A percentile compares a stretch with the other conserved stretches of the same genome.
phyloP scores from a whole-genome alignment of 768 basidiomycete species.

The Candolleomyces efflorescens region DNA sequence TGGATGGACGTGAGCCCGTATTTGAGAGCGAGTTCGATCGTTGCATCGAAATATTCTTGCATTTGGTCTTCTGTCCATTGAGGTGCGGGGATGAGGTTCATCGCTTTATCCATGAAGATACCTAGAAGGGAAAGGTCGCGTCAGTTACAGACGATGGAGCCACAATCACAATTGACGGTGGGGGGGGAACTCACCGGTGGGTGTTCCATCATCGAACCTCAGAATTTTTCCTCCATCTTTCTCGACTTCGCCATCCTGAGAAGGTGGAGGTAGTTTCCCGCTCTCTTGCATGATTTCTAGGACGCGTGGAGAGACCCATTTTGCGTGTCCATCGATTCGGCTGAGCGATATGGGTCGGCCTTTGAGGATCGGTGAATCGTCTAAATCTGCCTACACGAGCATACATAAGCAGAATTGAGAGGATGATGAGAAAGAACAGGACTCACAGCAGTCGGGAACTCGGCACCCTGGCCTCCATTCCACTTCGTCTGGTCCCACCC shows the following conservation, averaged over 20 bases:
- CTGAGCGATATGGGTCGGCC: slow-evolving; percentile 69
- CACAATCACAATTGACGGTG: too few relatives aligned
- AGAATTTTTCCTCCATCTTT: slow-evolving; percentile 64
- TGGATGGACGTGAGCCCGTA: slow-evolving; percentile 85
- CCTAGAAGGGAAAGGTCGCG: slow-evolving; percentile 32
- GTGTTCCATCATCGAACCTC: slow-evolving; percentile 53
- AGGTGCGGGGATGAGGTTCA: slow-evolving; percentile 68
- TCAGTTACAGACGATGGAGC: neutral
- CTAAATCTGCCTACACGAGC: slow-evolving; percentile 60
- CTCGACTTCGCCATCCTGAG: slow-evolving; percentile 37
- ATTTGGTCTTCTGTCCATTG: slow-evolving; percentile 56
- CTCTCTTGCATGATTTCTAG: slow-evolving; percentile 46
- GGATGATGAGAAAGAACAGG: neutral
- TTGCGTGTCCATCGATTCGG: slow-evolving; percentile 81
- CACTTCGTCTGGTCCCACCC: slow-evolving; percentile 95
- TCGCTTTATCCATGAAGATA: slow-evolving; percentile 85
- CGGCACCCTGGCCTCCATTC: slow-evolving; percentile 31
- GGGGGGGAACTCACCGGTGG: slow-evolving; percentile 61
- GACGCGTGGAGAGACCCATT: slow-evolving; percentile 79
- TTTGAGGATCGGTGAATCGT: slow-evolving; percentile 59
- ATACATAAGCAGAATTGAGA: neutral
- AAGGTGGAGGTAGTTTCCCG: slow-evolving; percentile 44
- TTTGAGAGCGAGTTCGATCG: slow-evolving; percentile 65
- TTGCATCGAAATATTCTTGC: slow-evolving; percentile 54
- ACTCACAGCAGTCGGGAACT: slow-evolving; percentile 72